Evolutionary conservation across 805 yeast genomes (phyloP).

Genomic region (Metschnikowia baotianmanensis): DNA sequence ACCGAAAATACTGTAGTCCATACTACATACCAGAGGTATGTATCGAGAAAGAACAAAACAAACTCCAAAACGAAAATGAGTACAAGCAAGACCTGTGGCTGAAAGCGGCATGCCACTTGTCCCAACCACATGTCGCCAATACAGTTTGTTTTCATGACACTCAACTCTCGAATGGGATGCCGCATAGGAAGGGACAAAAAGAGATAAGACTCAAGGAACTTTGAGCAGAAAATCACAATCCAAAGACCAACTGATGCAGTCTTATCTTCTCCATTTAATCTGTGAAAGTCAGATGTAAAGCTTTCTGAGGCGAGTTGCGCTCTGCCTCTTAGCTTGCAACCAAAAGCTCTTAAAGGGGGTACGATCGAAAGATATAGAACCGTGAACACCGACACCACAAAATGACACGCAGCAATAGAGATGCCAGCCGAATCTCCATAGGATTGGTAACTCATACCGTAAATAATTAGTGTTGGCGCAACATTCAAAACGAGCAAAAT

Average conservation of each 20-base stretch:
- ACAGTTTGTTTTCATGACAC: slow-evolving; percentile 56
- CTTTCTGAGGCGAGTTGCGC: slow-evolving; percentile 29
- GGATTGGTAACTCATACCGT: slow-evolving; percentile 31
- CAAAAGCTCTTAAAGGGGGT: slow-evolving; percentile 61
- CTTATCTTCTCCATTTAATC: slow-evolving; percentile 50
- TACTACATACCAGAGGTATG: slow-evolving; percentile 81
- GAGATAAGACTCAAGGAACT: slow-evolving; percentile 84
- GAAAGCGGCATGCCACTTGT: slow-evolving; percentile 48
- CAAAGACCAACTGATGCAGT: slow-evolving; percentile 69
- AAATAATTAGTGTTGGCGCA: slow-evolving; percentile 51
- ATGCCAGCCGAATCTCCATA: slow-evolving; percentile 29
- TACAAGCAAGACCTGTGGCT: slow-evolving; percentile 53
- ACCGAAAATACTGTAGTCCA: slow-evolving; percentile 77
- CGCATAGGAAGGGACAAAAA: slow-evolving; percentile 84
- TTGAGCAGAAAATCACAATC: slow-evolving; percentile 63
- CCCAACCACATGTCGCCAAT: slow-evolving; percentile 61
- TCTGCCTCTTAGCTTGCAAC: slow-evolving; percentile 31
- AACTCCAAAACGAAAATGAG: slow-evolving; percentile 61
- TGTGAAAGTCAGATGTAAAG: slow-evolving; percentile 61
- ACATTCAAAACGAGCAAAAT: slow-evolving; percentile 44
- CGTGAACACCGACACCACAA: slow-evolving; percentile 51
- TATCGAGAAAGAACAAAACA: slow-evolving; percentile 71
- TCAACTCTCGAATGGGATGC: slow-evolving; percentile 71
- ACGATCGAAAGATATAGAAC: slow-evolving; percentile 56
- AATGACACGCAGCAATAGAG: slow-evolving; percentile 51